A percentile compares a stretch with the other conserved stretches of the same genome.
Evolutionary conservation across 495 filamentous ascomycete genomes (phyloP).

Genomic region (Hyphodiscus hymeniophilus): DNA sequence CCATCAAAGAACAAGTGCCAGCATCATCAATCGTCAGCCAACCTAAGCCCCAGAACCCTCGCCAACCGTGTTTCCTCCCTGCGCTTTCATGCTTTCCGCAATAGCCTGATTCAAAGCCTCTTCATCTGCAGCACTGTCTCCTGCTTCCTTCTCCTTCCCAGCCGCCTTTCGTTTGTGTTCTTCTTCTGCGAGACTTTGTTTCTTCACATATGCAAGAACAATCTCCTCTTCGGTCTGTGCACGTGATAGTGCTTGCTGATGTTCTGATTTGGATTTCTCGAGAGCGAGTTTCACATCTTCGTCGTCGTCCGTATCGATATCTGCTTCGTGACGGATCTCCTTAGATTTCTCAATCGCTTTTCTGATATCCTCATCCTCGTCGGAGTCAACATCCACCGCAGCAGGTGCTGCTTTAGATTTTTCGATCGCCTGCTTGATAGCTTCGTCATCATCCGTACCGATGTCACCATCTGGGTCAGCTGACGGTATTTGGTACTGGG

Average conservation of each 20-base stretch:
- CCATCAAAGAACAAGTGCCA: not conserved
- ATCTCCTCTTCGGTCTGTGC: constrained; percentile 59
- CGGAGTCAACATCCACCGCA: constrained; percentile 9
- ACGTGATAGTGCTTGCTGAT: constrained; percentile 16
- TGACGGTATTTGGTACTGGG: constrained; percentile 30
- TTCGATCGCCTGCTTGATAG: constrained; percentile 27
- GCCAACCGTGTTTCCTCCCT: not conserved
- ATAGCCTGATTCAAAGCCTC: constrained; percentile 38
- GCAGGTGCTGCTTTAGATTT: constrained; percentile 9
- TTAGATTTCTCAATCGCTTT: constrained; percentile 17
- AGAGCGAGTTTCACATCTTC: constrained; percentile 32
- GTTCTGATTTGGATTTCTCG: constrained; percentile 4
- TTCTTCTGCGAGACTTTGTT: constrained; percentile 64
- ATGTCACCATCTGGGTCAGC: constrained; percentile 9
- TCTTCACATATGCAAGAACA: constrained; percentile 69
- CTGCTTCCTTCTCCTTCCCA: constrained; percentile 6
- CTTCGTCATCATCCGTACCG: constrained; percentile 33
- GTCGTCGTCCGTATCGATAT: constrained; percentile 29
- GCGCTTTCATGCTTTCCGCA: constrained; percentile 37
- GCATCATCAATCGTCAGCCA: not conserved
- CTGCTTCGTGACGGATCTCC: constrained; percentile 15
- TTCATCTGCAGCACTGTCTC: constrained; percentile 28
- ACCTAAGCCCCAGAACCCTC: not conserved
- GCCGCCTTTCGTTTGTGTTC: constrained; percentile 30
- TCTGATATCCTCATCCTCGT: constrained; percentile 39